Conservation (phyloP, 106 monocot genomes). For the Amphibolis antarctica region DNA sequence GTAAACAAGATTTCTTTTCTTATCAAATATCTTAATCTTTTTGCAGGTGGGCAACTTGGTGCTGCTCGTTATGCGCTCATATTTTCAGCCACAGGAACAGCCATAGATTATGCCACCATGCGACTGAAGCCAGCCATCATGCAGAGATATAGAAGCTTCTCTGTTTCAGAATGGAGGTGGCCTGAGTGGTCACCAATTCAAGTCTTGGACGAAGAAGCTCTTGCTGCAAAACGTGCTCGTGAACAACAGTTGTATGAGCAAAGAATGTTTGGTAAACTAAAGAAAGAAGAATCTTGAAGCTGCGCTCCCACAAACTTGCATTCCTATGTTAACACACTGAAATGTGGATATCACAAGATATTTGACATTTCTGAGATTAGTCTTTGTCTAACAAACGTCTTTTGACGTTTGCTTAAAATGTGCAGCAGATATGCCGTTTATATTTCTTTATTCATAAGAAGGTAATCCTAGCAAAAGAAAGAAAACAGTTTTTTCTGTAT, state of each 20-base stretch:
- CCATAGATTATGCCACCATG: conserved; percentile 47
- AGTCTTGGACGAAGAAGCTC: conserved; percentile 78
- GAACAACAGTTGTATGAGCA: conserved; percentile 45
- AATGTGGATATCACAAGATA: too few relatives aligned
- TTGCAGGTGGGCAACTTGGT: conserved; percentile 70
- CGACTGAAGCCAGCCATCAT: conserved; percentile 34
- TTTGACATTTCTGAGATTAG: too few relatives aligned
- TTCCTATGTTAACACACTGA: too few relatives aligned
- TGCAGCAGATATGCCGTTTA: too few relatives aligned
- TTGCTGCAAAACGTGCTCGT: conserved; percentile 64
- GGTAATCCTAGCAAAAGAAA: too few relatives aligned
- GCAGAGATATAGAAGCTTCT: conserved; percentile 7
- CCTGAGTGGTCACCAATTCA: conserved; percentile 93
- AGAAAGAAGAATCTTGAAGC: conserved; percentile 42
- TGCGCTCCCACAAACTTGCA: too few relatives aligned
- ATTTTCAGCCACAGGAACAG: conserved; percentile 56
- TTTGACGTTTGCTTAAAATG: too few relatives aligned
- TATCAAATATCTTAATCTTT: neutral
- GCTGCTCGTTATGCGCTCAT: conserved; percentile 52
- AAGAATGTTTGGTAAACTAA: conserved; percentile 28
- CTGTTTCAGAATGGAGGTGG: conserved; percentile 19
- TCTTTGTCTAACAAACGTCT: too few relatives aligned
- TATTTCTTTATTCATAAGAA: too few relatives aligned
- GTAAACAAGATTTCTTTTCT: neutral
- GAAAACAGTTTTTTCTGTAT: too few relatives aligned